Evolutionary conservation across 2,329 filamentous ascomycete species (phyloP).

Genomic region (Fusarium sp.): DNA sequence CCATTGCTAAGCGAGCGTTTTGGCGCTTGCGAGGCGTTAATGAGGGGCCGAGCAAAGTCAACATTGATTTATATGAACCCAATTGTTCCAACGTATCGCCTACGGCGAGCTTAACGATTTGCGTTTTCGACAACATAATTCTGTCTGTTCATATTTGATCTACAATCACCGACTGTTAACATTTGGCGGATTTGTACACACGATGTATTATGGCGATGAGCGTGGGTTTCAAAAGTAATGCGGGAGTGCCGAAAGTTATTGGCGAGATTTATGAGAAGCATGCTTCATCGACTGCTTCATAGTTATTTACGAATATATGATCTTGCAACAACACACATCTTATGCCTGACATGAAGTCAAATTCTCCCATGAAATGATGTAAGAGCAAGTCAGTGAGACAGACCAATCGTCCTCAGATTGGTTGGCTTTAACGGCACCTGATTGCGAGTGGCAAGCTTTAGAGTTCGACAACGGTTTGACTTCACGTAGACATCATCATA

Average conservation of each 20-base stretch:
- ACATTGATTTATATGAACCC: neutral
- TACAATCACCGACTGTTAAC: neutral
- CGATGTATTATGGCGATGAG: constrained; percentile 8
- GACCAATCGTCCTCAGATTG: neutral
- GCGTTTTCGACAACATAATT: constrained; percentile 5
- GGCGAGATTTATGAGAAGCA: neutral
- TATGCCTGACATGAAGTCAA: neutral
- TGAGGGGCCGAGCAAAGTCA: neutral
- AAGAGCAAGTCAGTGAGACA: neutral
- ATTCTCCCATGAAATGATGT: neutral
- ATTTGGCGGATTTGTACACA: constrained; percentile 21
- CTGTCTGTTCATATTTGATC: constrained; percentile 24
- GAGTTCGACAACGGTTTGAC: neutral
- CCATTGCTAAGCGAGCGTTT: neutral
- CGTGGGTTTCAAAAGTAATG: constrained; percentile 11
- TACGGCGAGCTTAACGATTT: neutral
- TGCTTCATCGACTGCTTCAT: constrained; percentile 20
- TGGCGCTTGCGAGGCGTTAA: constrained; percentile 1
- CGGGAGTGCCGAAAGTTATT: neutral
- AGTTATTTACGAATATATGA: constrained; percentile 37
- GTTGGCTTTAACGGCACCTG: neutral
- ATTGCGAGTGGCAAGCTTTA: neutral
- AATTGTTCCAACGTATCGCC: neutral
- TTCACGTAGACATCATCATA: neutral
- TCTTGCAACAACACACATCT: constrained; percentile 10